Evolutionary conservation across 1,139 yeast species (phyloP), one percentile per base, ranked within the genome.

Genomic region (Fermentozyma sake): DNA sequence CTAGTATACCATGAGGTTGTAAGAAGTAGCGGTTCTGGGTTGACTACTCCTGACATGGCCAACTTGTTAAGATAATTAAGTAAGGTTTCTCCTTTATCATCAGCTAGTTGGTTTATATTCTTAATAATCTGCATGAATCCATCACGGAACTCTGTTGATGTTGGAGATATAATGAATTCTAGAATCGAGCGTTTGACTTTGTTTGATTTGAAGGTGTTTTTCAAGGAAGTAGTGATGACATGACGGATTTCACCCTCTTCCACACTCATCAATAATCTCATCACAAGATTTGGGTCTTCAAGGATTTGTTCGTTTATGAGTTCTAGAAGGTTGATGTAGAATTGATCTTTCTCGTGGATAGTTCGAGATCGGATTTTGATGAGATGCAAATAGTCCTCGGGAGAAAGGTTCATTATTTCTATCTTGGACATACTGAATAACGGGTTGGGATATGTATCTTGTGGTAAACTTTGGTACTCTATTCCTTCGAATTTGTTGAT

Each of bases 401-500:
- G 30, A 7, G 39, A 36, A n/a, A 65, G 46, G 1, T 26, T 27
- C 8, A 48, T 16, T 1, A 65, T 37, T 20, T 58, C 54, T 0
- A 42, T 44, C 28, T 53, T 51, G 7, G 46, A 24, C 58, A 61
- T 51, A 8, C 42, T 31, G 26, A 47, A 52, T 16, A 65, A 42
- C 4, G 72, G 70, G 28, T 62, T 62, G 5, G 63, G 60, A 32
- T 42, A 48, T 1, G 55, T 39, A 27, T 53, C 50, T 20, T 30
- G 21, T 2, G 55, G 45, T 17, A 49, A n/a, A n/a, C n/a, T n/a
- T n/a, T n/a, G n/a, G n/a, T n/a, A n/a, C n/a, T n/a, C n/a, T n/a
- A n/a, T n/a, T n/a, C n/a, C n/a, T n/a, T n/a, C n/a, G n/a, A n/a
- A n/a, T n/a, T n/a, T n/a, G n/a, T n/a, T n/a, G n/a, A n/a, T n/a